Evolutionary conservation across 768 basidiomycete species (phyloP), one percentile per base, ranked within the genome.

Genomic region (Mycena rebaudengoi): DNA sequence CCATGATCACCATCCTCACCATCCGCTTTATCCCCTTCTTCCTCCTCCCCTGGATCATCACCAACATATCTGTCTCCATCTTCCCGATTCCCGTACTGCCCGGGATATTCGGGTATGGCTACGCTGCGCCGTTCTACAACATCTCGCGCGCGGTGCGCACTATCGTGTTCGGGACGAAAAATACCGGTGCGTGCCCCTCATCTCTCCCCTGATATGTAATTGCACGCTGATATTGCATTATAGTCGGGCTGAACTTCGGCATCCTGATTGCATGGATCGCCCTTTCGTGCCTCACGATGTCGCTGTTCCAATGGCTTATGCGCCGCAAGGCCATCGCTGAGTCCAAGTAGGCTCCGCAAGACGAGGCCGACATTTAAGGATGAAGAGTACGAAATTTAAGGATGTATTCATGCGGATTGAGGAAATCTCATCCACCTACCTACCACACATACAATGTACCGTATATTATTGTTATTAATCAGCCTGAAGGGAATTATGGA

Each of bases 51-150:
- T 88, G 87, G 86, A 86, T 92, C 65, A 90, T 92, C 66, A 64
- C 72, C 37, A 90, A 89, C 69, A 86, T 88, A 33, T 83, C 88
- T 2, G 86, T 88, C 21, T 79, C 78, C 20, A 74, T 81, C 39
- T 83, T 83, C 70, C 91, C 91, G 0, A 81, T 91, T 40, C 83
- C 86, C 50, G 73, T 86, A 1, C 76, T 91, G 2, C 89, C 90
- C 0, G 66, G 66, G 37, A 63, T 91, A 60, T 91, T 82, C 75
- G 82, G 80, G 48, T 91, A 91, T 61, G 92, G 90, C 1, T 90
- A 87, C 65, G 90, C 85, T 0, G 80, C 80, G 65, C 91, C 91
- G 1, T 91, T 93, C 70, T 92, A 90, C 72, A 90, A 92, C 68
- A 79, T 92, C 29, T 86, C 88, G 14, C 75, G 79, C 40, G 85